Evolutionary conservation across 1,284 basidiomycete genomes (phyloP).

Genomic region (Fomitopsis palustris): DNA sequence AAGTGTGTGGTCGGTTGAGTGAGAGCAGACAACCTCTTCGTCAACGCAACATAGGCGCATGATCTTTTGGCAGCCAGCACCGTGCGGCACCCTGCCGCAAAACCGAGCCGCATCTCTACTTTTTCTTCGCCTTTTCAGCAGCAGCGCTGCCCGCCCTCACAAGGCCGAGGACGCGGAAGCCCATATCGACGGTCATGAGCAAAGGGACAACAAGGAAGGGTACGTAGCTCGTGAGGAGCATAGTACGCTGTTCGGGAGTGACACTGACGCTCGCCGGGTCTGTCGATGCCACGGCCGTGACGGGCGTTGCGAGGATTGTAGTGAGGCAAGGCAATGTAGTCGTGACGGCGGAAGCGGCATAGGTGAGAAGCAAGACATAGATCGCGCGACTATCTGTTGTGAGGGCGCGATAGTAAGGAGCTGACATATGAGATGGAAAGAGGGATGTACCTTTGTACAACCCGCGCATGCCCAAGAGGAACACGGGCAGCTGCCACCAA

Average conservation of each 20-base stretch:
- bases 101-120: too few relatives aligned
- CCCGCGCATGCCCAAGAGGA: slow-evolving; percentile 62
- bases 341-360: slow-evolving; percentile 75
- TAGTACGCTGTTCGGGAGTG: slow-evolving; percentile 39
- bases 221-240: slow-evolving; percentile 70
- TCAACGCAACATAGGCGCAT: too few relatives aligned
- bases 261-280: slow-evolving; percentile 30
- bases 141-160: slow-evolving; percentile 9
- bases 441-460: slow-evolving; percentile 59
- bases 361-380: slow-evolving; percentile 62
- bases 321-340: slow-evolving; percentile 73
- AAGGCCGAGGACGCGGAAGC: slow-evolving; percentile 37
- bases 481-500: slow-evolving; percentile 76
- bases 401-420: not conserved
- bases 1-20: too few relatives aligned
- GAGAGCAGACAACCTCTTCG: too few relatives aligned
- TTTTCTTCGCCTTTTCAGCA: not conserved
- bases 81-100: too few relatives aligned
- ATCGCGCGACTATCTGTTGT: slow-evolving; percentile 16
- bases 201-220: slow-evolving; percentile 75
- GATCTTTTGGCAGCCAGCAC: too few relatives aligned
- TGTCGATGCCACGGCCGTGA: slow-evolving; percentile 30
- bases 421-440: not conserved
- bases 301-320: slow-evolving; percentile 48
- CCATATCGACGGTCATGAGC: slow-evolving; percentile 73